phyloP scores from a whole-genome alignment of 192 early-diverging fungal genomes.

The Powellomyces hirtus region DNA sequence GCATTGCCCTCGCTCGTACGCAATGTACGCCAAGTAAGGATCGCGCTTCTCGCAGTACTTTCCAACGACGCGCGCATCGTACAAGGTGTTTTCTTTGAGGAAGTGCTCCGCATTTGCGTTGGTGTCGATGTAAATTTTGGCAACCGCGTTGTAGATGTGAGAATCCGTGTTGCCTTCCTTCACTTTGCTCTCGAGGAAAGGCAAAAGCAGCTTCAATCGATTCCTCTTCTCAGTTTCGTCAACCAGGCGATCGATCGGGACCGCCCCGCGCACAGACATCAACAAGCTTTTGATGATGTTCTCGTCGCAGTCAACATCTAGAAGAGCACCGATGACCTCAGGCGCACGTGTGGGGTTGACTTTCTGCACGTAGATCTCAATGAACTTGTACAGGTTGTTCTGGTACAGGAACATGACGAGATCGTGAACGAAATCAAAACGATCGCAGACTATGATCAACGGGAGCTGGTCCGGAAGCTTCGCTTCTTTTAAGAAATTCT shows the following conservation, averaged over 20 bases:
- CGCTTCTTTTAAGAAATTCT: constrained; percentile 98
- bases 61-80: constrained; percentile 89
- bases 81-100: constrained; percentile 81
- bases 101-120: constrained; percentile 98
- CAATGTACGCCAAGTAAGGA: constrained; percentile 91
- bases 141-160: constrained; percentile 94
- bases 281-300: constrained; percentile 86
- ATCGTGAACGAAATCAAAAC: constrained; percentile 96
- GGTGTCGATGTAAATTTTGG: constrained; percentile 99
- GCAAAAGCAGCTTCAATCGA: constrained; percentile 90
- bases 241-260: constrained; percentile 84
- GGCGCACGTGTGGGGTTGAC: constrained; percentile 94
- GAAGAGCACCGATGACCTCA: constrained; percentile 90
- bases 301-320: constrained; percentile 99
- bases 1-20: constrained; percentile 92
- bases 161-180: constrained; percentile 86
- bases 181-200: constrained; percentile 88
- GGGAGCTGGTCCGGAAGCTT: constrained; percentile 95
- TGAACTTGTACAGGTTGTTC: constrained; percentile 90
- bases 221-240: constrained; percentile 95
- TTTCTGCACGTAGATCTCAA: constrained; percentile 99
- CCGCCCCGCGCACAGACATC: constrained; percentile 72
- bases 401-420: constrained; percentile 95
- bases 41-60: constrained; percentile 99
- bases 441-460: constrained; percentile 97